Evolutionary conservation across 2,329 filamentous ascomycete genomes (phyloP).

Genomic region (Myriosclerotinia duriaeana): DNA sequence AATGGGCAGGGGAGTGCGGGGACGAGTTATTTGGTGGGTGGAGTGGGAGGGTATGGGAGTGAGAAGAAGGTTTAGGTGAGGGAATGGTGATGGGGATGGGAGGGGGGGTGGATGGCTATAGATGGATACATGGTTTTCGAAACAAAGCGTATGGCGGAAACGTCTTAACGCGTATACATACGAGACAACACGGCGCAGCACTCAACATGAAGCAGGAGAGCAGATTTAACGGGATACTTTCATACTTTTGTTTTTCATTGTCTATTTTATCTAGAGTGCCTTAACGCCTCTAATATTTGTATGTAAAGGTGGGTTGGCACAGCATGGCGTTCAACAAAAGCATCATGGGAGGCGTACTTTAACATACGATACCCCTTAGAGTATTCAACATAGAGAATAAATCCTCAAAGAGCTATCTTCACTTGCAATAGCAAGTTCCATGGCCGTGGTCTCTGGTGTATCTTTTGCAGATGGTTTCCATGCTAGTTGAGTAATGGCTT

Average conservation of each 20-base stretch:
- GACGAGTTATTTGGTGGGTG: slow-evolving; percentile 54
- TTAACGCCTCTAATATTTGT: slow-evolving; percentile 23
- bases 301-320: slow-evolving; percentile 1
- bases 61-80: slow-evolving; percentile 46
- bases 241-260: neutral
- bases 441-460: slow-evolving; percentile 19
- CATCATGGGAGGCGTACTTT: slow-evolving; percentile 21
- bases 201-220: slow-evolving; percentile 22
- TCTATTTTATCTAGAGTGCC: slow-evolving; percentile 18
- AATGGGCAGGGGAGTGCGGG: slow-evolving; percentile 47
- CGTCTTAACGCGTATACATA: neutral
- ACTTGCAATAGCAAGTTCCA: slow-evolving; percentile 43
- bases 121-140: neutral
- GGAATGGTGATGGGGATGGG: neutral
- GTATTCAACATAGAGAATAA: slow-evolving; percentile 47
- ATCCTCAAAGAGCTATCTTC: slow-evolving; percentile 62
- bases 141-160: neutral
- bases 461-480: slow-evolving; percentile 57
- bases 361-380: slow-evolving; percentile 27
- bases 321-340: slow-evolving; percentile 22
- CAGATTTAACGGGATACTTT: neutral
- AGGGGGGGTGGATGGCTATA: neutral
- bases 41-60: slow-evolving; percentile 63
- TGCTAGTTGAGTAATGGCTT: slow-evolving; percentile 53
- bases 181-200: slow-evolving; percentile 15